Base-by-base conservation (phyloP, 2,329 filamentous ascomycete genomes). In the Tolypocladium nubicola region DNA sequence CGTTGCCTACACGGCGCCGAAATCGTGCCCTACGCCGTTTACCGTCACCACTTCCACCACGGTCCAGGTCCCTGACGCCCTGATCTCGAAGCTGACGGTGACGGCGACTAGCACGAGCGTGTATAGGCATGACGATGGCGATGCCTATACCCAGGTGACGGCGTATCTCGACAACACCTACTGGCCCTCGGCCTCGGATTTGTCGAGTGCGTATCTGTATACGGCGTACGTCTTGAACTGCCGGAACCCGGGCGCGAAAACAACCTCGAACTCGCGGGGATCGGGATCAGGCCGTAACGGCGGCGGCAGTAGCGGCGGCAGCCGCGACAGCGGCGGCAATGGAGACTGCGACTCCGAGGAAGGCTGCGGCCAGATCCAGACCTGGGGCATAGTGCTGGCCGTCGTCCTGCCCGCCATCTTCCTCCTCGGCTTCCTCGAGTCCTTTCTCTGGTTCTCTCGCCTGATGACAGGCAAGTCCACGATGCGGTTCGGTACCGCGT, bases 361-460 rank as follows among this genome's bases (percentile, higher is more conserved):
- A 2, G 26, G 8, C 3, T 47, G 43, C 23, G 33, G 43, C 38
- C 11, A 16, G 2, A 52, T 26, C 26, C 54, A 13, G 26, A 60
- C 57, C 11, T 65, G 61, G 62, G 58, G 66, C 43, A 64, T 71
- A n/a, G 60, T 65, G 14, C 21, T 70, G 1, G 64, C 62, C 6
- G 50, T 57, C 10, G 30, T 70, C 21, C 47, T 71, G 30, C 67
- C 67, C 0, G n/a, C 59, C 14, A 26, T 71, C 14, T 69, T 70
- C 56, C 33, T 70, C 10, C 58, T 67, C 5, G 67, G 68, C 35
- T 69, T 67, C 58, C 9, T 67, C 26, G 67, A 70, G 55, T 68
- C 65, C 26, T 70, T 61, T 58, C 59, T 66, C 52, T 71, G 69
- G 68, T 70, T 68, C 60, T 61, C 62, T n/a, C 59, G 65, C 23